A percentile compares a stretch with the other conserved stretches of the same genome.
phyloP scores from a whole-genome alignment of 169 alveolate genomes.

The Plasmodium vinckei region DNA sequence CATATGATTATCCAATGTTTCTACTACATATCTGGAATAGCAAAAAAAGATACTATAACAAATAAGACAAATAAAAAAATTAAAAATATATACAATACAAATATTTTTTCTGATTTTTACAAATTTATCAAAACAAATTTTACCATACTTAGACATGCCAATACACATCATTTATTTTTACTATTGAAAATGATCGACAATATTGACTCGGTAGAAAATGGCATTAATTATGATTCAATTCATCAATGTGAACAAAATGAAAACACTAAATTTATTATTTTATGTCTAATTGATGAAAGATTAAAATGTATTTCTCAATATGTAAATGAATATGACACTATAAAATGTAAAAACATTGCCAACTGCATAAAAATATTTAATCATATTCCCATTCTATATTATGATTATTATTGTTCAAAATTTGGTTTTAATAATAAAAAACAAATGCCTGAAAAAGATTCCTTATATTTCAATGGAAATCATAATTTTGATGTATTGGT shows the following conservation, averaged over 20 bases:
- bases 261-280: constrained; percentile 7
- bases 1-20: constrained; percentile 6
- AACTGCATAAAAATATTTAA: constrained; percentile 14
- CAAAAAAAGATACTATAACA: background rate
- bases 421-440: too few species aligned
- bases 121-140: background rate
- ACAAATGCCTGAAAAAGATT: too few species aligned
- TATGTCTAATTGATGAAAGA: constrained; percentile 2
- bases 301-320: background rate
- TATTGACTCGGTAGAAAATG: background rate
- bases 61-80: background rate
- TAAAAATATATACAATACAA: too few species aligned
- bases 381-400: too few species aligned
- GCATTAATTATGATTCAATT: background rate
- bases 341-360: background rate
- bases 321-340: background rate
- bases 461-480: too few species aligned
- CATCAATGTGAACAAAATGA: background rate
- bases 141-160: background rate
- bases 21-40: constrained; percentile 46
- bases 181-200: constrained; percentile 13
- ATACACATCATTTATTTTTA: constrained; percentile 10
- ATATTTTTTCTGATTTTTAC: constrained; percentile 9
- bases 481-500: too few species aligned
- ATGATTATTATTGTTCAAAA: too few species aligned